A percentile compares a stretch with the other conserved stretches of the same genome.
phyloP scores from a whole-genome alignment of 139 green algal species.

The Spirogloea muscicola region DNA sequence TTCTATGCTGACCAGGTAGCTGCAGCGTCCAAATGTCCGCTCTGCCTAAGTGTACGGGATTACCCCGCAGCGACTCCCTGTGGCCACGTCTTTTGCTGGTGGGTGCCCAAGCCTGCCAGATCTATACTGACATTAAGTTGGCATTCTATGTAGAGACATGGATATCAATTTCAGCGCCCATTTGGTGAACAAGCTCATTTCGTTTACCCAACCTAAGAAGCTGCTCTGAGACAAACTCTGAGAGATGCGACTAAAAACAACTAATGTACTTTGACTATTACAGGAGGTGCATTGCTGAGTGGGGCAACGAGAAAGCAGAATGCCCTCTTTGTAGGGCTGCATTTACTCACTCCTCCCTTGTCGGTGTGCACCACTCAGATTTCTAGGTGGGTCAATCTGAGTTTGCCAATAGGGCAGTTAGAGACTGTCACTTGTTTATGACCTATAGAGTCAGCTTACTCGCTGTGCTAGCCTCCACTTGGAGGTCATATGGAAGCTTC shows the following conservation, averaged over 20 bases:
- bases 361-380: constrained; percentile 56
- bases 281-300: constrained; percentile 64
- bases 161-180: background rate
- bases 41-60: constrained; percentile 70
- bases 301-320: constrained; percentile 79
- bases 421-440: no score
- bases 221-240: background rate
- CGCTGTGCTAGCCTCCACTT: no score
- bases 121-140: background rate
- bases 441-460: no score
- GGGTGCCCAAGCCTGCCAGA: background rate
- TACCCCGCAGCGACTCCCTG: constrained; percentile 76
- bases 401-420: no score
- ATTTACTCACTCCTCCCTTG: constrained; percentile 32
- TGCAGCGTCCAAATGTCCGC: constrained; percentile 56
- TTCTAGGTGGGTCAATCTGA: no score
- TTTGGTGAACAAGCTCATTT: background rate
- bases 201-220: no score
- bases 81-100: constrained; percentile 92
- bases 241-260: background rate
- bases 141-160: background rate
- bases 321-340: constrained; percentile 80
- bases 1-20: background rate
- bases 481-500: no score
- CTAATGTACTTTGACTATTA: background rate